Base-by-base conservation (phyloP, 768 basidiomycete genomes). In the Mrakia gelida region DNA sequence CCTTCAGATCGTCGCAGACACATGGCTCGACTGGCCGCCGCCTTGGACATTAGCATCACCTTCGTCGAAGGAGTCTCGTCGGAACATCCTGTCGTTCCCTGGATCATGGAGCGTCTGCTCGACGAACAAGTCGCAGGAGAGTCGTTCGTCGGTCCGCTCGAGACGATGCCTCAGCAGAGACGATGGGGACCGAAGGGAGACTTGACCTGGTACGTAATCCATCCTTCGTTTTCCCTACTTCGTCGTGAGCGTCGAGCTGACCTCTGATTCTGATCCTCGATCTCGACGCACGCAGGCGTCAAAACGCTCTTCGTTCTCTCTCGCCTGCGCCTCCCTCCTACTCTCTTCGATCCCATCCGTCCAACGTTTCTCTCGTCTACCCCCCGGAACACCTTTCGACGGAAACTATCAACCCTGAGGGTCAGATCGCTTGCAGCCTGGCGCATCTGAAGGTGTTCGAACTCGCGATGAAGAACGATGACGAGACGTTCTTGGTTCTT, bases 31-130 rank as follows among this genome's bases (percentile, higher is more conserved):
- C 79, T 83, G 11, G 82, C 82, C 0, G 21, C 43, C 16, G 83
- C 82, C 0, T 77, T 82, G 18, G 81, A 79, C 10, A 49, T 83
- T n/a, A 49, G 76, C 72, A 70, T 82, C 38, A 82, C 81, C 30
- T 83, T 81, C 65, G 80, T 83, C n/a, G 82, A 82, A 71, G 83
- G 82, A 7, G 73, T 70, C 7, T 45, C 61, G 71, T 82, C 81
- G 71, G 78, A 78, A 23, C 78, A 80, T 26, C 79, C 80, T 0
- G 78, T 81, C 61, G 80, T 83, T 23, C 49, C 52, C 0, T 83
- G 82, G 82, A 81, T 83, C 59, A 80, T 80, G 5, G 82, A 83
- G 62, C 76, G 81, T 1, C 81, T 81, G 6, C 75, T 75, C 9
- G 81, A 81, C 52, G 67, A 59, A 10, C 45, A 52, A 28, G 26